Percentiles rank a stretch among this genome's conserved stretches.
phyloP scores from a whole-genome alignment of 495 filamentous ascomycete genomes.

The Saxispiralis lemnorum region DNA sequence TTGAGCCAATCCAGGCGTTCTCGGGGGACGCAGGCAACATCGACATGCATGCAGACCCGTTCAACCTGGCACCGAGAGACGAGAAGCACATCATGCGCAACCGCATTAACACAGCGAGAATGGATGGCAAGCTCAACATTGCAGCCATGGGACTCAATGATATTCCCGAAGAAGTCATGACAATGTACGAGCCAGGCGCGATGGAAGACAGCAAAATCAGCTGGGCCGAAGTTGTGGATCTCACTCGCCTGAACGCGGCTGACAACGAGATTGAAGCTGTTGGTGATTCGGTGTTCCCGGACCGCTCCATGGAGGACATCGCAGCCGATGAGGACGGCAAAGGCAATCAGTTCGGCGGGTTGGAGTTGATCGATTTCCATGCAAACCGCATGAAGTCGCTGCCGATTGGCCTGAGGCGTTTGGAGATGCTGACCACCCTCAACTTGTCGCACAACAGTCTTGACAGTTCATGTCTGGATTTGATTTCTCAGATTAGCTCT shows the following conservation, averaged over 20 bases:
- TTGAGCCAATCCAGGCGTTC: conserved; percentile 3
- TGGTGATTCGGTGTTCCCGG: conserved; percentile 57
- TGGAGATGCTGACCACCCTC: conserved; percentile 55
- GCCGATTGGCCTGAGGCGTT: conserved; percentile 56
- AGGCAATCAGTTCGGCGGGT: conserved; percentile 63
- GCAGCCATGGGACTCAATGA: conserved; percentile 63
- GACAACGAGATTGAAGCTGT: conserved; percentile 77
- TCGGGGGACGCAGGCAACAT: conserved; percentile 30
- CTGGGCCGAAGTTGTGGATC: conserved; percentile 88
- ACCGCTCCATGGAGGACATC: conserved; percentile 34
- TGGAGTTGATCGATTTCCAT: conserved; percentile 73
- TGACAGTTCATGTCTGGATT: conserved; percentile 46
- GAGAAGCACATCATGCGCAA: conserved; percentile 46
- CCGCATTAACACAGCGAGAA: conserved; percentile 56
- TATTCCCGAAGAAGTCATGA: conserved; percentile 67
- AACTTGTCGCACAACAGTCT: conserved; percentile 79
- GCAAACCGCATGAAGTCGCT: conserved; percentile 57
- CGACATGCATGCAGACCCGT: conserved; percentile 22
- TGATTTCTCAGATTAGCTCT: conserved; percentile 49
- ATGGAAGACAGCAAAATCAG: conserved; percentile 34
- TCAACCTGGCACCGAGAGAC: conserved; percentile 21
- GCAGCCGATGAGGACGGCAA: conserved; percentile 43
- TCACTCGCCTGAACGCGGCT: conserved; percentile 73
- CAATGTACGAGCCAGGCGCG: conserved; percentile 59
- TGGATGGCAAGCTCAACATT: conserved; percentile 75